Evolutionary conservation across 2,329 filamentous ascomycete species (phyloP), one percentile per base, ranked within the genome.

Genomic region (Herpotrichia juniperi): DNA sequence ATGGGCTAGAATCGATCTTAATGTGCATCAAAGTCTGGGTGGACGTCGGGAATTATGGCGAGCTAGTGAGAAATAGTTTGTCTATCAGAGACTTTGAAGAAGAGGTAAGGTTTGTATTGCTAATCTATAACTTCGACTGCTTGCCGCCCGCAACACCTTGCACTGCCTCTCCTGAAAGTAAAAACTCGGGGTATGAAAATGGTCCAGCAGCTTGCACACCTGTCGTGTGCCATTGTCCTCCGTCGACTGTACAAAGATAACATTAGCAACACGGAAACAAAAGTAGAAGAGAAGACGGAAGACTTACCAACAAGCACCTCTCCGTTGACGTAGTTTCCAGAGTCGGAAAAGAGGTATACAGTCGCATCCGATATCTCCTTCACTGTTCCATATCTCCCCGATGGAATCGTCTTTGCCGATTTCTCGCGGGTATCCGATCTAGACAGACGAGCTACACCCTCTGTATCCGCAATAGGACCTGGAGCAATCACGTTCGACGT

Each of bases 301-400:
- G 26, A 71, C 73, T 89, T 85, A 60, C 90, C 90, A 26, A 96
- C 89, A 30, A 97, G 76, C 2, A 86, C 84, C 60, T 91, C 87
- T 1, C 92, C 94, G 61, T 90, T 96, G 42, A 97, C 86, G 72
- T 90, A 96, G 69, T 88, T 91, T 1, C 88, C 93, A 0, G 91
- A 86, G 40, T 96, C 90, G 40, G 89, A 90, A 69, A 97, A 94
- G 49, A 97, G 73, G 65, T 87, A 99, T 0, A 97, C 84, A 0
- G 93, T 97, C 1, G 93, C 90, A 74, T 99, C 93, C 0, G 92
- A 89, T 65, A 99, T 92, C 68, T 99, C 93, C 59, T 88, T 89
- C 22, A 96, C 85, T 0, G 84, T 84, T 6, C 93, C 94, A 73
- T 86, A 86, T 50, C 93, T 82, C 1, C 91, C 91, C 2, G 87